phyloP scores from a whole-genome alignment of 2,329 filamentous ascomycete species.

The Lachnellula suecica region DNA sequence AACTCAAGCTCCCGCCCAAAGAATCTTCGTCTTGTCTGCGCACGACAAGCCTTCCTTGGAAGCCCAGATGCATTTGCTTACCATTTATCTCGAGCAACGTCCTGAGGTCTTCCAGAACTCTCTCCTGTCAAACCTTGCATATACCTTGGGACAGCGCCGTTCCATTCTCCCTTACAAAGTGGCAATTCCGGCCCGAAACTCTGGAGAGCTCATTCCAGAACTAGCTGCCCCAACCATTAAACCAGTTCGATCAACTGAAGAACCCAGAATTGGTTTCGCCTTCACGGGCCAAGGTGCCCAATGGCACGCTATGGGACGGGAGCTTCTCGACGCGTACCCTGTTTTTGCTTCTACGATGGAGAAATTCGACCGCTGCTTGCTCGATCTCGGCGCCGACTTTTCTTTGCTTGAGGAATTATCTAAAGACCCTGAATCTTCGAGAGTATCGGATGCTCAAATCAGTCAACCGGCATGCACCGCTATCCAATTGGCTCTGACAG shows the following conservation, averaged over 20 bases:
- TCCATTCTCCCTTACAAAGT: constrained; percentile 26
- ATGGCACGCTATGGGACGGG: constrained; percentile 24
- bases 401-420: constrained; percentile 36
- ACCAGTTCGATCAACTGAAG: constrained; percentile 10
- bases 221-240: constrained; percentile 37
- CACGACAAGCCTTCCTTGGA: constrained; percentile 21
- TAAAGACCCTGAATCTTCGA: constrained; percentile 34
- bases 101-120: constrained; percentile 26
- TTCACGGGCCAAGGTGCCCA: constrained; percentile 30
- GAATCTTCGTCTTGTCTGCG: constrained; percentile 25
- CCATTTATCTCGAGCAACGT: constrained; percentile 23
- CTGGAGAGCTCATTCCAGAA: constrained; percentile 34
- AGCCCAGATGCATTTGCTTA: constrained; percentile 19
- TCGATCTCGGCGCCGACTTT: constrained; percentile 33
- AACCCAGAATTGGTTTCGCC: constrained; percentile 25
- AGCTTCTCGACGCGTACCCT: constrained; percentile 32
- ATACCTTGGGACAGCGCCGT: constrained; percentile 28
- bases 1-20: constrained; percentile 9
- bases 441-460: constrained; percentile 39
- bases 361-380: constrained; percentile 34
- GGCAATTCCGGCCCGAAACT: constrained; percentile 17
- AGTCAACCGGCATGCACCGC: constrained; percentile 47
- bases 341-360: constrained; percentile 36
- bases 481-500: constrained; percentile 46
- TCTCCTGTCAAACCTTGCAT: constrained; percentile 24